Base-by-base conservation (phyloP, 1,284 basidiomycete genomes). In the Leccinum subrobustum region DNA sequence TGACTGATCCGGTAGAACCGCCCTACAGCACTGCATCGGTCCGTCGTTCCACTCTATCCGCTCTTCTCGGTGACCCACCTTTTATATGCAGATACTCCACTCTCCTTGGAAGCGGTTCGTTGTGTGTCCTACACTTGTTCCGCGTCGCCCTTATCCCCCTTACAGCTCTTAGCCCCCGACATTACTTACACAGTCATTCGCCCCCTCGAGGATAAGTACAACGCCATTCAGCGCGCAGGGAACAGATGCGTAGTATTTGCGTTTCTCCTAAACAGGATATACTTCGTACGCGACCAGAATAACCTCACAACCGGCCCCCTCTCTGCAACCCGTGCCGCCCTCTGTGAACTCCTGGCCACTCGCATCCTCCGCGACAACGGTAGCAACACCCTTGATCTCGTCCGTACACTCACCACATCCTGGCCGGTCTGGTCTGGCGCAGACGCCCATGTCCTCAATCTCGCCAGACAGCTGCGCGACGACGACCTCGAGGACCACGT, bases 341-440 rank as follows among this genome's bases (percentile, higher is more conserved):
- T 96, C 35, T 97, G 95, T 74, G 95, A 98, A 76, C 87, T 97
- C 44, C 81, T 98, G 16, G 95, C 95, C 1, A 92, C 88, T 52
- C 85, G 91, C 35, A 82, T 89, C 7, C 84, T 97, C 57, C 85
- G 93, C 56, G 86, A 88, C 66, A 89, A 92, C 72, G 90, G 86
- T 7, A 85, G 89, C 62, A 85, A 86, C 65, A 82, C 88, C 68
- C 81, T 97, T 31, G 85, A 90, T 56, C 84, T 97, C 25, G 89
- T 91, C 1, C 82, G 88, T 5, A 87, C 89, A 1, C 80, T 95
- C 20, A 93, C 95, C 11, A 96, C 92, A 0, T 90, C 86, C 37
- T 98, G 95, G 93, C 84, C 85, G 0, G 86, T 96, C 6, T 96
- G 93, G 72, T 84, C 87, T 52, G 93, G 93, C 25, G 93, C 90